A percentile compares a stretch with the other conserved stretches of the same genome.
These are phyloP conservation scores for Drosera spatulata DNA, from an alignment of 179 eudicot species.

Conservation along the genomic window DNA sequence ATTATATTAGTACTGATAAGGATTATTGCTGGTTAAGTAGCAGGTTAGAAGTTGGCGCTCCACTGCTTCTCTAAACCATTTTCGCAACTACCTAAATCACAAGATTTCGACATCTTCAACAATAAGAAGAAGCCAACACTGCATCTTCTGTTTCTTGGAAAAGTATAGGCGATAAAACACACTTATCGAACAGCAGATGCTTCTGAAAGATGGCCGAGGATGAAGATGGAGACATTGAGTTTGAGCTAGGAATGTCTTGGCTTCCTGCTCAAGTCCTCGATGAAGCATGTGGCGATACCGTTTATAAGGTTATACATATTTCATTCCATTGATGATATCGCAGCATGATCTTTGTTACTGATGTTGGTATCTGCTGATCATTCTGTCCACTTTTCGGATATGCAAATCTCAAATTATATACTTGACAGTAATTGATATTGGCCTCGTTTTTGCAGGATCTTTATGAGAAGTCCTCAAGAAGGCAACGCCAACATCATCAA, in stretches of 20 bases:
- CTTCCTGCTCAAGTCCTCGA: constrained; percentile 27
- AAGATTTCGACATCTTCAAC: not conserved
- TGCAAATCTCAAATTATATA: no score
- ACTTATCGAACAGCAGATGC: not conserved
- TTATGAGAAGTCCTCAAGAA: constrained; percentile 6
- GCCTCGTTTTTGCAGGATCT: constrained; percentile 8
- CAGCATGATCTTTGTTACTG: no score
- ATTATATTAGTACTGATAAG: no score
- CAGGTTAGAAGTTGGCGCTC: constrained; percentile 56
- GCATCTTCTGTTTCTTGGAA: not conserved
- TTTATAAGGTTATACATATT: no score
- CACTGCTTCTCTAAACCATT: constrained; percentile 8
- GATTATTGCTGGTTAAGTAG: no score
- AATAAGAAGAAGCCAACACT: not conserved
- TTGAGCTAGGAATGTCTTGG: constrained; percentile 31
- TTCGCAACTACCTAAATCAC: not conserved
- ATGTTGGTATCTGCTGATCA: no score
- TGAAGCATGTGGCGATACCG: constrained; percentile 20
- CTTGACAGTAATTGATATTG: not conserved
- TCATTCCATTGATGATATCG: no score
- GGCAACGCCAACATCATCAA: constrained; percentile 1
- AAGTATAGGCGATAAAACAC: not conserved
- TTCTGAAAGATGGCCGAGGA: constrained; percentile 24
- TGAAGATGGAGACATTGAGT: constrained; percentile 16
- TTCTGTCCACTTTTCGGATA: no score